phyloP scores from a whole-genome alignment of 2,329 filamentous ascomycete species.

The Penicillium decumbens region DNA sequence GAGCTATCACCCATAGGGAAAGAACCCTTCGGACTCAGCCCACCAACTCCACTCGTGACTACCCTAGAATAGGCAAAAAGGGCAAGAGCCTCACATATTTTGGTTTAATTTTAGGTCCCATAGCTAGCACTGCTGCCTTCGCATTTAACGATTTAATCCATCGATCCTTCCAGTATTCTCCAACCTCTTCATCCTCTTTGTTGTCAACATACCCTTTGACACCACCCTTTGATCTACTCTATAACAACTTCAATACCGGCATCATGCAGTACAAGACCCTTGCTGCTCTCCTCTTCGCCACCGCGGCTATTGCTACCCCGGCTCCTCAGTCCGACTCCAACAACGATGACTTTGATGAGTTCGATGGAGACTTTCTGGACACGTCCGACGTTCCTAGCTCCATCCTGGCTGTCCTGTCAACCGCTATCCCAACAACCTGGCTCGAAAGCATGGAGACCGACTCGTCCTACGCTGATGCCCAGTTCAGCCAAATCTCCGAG shows the following conservation, averaged over 20 bases:
- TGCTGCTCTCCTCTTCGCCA: conserved; percentile 8
- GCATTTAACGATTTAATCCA: not conserved
- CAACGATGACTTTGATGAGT: not conserved
- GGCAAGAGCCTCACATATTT: conserved; percentile 5
- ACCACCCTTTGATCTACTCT: not conserved
- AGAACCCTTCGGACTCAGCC: not conserved
- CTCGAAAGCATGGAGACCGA: conserved; percentile 7
- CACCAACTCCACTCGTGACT: not conserved
- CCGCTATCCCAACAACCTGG: conserved; percentile 12
- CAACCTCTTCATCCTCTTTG: not conserved
- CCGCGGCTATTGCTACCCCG: conserved; percentile 3
- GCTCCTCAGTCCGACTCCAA: not conserved
- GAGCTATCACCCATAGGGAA: conserved; percentile 1
- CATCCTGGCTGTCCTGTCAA: conserved; percentile 6
- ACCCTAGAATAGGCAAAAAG: not conserved
- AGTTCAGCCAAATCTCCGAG: conserved; percentile 6
- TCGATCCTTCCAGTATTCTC: not conserved
- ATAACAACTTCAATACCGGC: not conserved
- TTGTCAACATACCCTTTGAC: not conserved
- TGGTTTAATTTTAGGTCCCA: not conserved
- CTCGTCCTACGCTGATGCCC: conserved; percentile 5
- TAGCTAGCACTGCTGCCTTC: not conserved
- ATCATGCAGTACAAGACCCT: conserved; percentile 16
- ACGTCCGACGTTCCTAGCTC: conserved; percentile 1
- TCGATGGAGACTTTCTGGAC: not conserved